Evolutionary conservation across 1,139 yeast species (phyloP).

Genomic region (Pichiaceae sp.): DNA sequence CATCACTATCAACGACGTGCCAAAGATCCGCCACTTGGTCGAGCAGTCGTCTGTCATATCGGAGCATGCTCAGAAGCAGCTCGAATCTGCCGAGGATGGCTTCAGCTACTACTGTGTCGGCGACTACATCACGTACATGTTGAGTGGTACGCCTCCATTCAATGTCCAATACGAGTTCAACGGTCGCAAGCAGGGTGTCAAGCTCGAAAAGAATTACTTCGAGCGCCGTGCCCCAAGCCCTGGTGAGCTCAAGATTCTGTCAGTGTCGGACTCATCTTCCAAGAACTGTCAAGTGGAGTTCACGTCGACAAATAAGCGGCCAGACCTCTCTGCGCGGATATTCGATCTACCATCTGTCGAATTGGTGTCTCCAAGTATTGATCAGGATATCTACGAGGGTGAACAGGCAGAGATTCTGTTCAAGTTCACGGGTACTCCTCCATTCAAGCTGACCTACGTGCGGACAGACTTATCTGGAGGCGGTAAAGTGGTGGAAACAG

Average conservation of each 20-base stretch:
- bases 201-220: constrained; percentile 45
- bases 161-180: constrained; percentile 67
- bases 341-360: constrained; percentile 91
- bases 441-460: constrained; percentile 54
- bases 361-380: constrained; percentile 67
- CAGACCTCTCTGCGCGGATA: constrained; percentile 42
- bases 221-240: constrained; percentile 74
- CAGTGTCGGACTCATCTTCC: constrained; percentile 70
- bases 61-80: constrained; percentile 9
- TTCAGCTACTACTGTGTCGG: constrained; percentile 75
- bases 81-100: constrained; percentile 13
- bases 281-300: constrained; percentile 60
- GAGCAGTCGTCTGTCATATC: constrained; percentile 18
- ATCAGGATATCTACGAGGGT: constrained; percentile 82
- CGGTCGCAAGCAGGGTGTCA: constrained; percentile 49
- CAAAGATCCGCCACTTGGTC: constrained; percentile 40
- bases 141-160: constrained; percentile 79
- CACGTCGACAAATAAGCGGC: constrained; percentile 24
- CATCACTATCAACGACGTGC: constrained; percentile 57
- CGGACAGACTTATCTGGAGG: constrained; percentile 32
- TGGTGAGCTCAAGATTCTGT: constrained; percentile 61
- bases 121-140: constrained; percentile 69
- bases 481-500: constrained; percentile 60
- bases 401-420: constrained; percentile 69
- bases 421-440: constrained; percentile 64